Evolutionary conservation across 208 protist species (phyloP), one percentile per base, ranked within the genome.

Genomic region (Leptomonas seymouri): DNA sequence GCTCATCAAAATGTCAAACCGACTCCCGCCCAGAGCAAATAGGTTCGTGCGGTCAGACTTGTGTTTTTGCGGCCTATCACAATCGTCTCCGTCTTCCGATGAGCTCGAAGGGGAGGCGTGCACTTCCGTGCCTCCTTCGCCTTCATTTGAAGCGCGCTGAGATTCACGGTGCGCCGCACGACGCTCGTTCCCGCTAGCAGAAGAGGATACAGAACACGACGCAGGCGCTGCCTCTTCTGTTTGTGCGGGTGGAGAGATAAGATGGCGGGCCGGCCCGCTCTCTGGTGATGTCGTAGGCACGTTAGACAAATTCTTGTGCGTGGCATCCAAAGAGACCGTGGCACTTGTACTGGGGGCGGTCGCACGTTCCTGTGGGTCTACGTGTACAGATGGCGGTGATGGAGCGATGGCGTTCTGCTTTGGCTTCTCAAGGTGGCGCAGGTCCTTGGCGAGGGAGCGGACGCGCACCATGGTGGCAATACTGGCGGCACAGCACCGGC

Each of bases 1-100:
- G 41, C 62, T 58, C 58, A 87, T 53, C 9, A 88, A 76, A 62
- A 91, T 80, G 61, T 91, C 82, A 67, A 91, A 91, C 36, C 85
- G 70, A 44, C 73, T 91, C 16, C 75, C 75, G 16, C 70, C 82
- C 42, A 59, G 30, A 1, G 34, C 15, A 53, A 71, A 77, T 7
- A 77, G 42, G 11, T 25, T 28, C 23, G 49, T 23, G n/a, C 11
- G 12, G 57, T 45, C 44, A 25, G 39, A 42, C 30, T 23, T 53
- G 5, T 14, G 44, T 28, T 49, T 8, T 9, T 53, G 58, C 28
- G 12, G 27, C 18, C 44, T 23, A 30, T 5, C 56, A 49, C 58
- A 42, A 12, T n/a, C 46, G 16, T 25, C 48, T 31, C 12, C 44
- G 59, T 55, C 59, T n/a, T 57, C 16, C 16, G 59, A 55, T 11